Evolutionary conservation across 176 grass and related monocot species (phyloP).

Genomic region (Zea luxurians): DNA sequence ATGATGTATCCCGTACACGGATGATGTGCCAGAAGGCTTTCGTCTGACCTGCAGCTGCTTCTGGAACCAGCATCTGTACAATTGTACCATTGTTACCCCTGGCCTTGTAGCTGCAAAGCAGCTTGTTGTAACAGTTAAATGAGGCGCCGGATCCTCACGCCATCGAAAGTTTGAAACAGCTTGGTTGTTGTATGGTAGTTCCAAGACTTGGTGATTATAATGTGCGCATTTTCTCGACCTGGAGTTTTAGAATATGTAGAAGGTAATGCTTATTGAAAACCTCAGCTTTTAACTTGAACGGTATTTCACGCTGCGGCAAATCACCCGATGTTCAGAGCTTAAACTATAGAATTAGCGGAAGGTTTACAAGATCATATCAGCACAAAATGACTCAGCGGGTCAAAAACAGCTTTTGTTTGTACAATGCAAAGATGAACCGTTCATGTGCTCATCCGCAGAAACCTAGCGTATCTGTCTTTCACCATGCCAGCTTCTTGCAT

Average conservation of each 20-base stretch:
- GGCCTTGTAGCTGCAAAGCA: not conserved
- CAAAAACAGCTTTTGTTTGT: too few species aligned
- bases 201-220: not conserved
- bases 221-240: not conserved
- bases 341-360: not conserved
- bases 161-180: not conserved
- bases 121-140: slow-evolving; percentile 12
- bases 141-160: not conserved
- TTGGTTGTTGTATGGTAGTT: not conserved
- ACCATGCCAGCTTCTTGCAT: too few species aligned
- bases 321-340: not conserved
- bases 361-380: too few species aligned
- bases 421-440: too few species aligned
- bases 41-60: slow-evolving; percentile 30
- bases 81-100: not conserved
- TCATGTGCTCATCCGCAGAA: too few species aligned
- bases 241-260: not conserved
- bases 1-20: not conserved
- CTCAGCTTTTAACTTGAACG: not conserved
- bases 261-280: slow-evolving; percentile 1
- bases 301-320: not conserved
- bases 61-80: slow-evolving; percentile 6
- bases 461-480: too few species aligned
- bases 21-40: slow-evolving; percentile 29
- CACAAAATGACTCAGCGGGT: too few species aligned